Evolutionary conservation across 1,139 yeast genomes (phyloP).

Genomic region (Debaryomycetaceae sp.): DNA sequence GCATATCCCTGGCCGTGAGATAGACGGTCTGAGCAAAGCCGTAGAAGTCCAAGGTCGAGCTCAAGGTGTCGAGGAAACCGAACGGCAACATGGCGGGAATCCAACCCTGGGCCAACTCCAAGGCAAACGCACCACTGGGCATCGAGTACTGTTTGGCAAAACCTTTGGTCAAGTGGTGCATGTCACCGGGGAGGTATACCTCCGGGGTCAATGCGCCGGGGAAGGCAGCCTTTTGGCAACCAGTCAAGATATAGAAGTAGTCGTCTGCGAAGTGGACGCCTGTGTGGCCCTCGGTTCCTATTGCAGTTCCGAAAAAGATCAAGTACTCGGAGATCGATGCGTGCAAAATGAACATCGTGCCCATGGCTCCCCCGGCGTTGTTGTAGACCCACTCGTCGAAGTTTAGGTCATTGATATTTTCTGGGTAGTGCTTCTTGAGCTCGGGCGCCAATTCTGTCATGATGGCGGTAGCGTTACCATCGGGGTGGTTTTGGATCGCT

Average conservation of each 20-base stretch:
- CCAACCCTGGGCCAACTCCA: constrained; percentile 98
- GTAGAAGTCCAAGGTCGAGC: constrained; percentile 75
- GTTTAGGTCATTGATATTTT: constrained; percentile 63
- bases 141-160: constrained; percentile 77
- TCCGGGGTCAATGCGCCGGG: constrained; percentile 62
- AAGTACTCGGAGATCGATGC: constrained; percentile 94
- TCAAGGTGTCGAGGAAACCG: constrained; percentile 77
- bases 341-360: constrained; percentile 90
- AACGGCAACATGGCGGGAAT: constrained; percentile 97
- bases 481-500: constrained; percentile 51
- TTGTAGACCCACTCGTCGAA: constrained; percentile 90
- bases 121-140: constrained; percentile 79
- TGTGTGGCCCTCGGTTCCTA: constrained; percentile 94
- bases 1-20: constrained; percentile 78
- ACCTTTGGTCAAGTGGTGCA: constrained; percentile 76
- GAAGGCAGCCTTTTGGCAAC: constrained; percentile 70
- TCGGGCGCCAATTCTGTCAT: constrained; percentile 59
- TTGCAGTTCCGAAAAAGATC: constrained; percentile 82
- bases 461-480: constrained; percentile 58
- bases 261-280: constrained; percentile 97
- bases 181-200: constrained; percentile 74
- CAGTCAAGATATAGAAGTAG: constrained; percentile 84
- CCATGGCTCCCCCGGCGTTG: constrained; percentile 99
- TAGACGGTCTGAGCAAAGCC: constrained; percentile 67
- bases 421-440: constrained; percentile 59